phyloP scores from a whole-genome alignment of 2,329 filamentous ascomycete species.

The Ophiostoma montium region DNA sequence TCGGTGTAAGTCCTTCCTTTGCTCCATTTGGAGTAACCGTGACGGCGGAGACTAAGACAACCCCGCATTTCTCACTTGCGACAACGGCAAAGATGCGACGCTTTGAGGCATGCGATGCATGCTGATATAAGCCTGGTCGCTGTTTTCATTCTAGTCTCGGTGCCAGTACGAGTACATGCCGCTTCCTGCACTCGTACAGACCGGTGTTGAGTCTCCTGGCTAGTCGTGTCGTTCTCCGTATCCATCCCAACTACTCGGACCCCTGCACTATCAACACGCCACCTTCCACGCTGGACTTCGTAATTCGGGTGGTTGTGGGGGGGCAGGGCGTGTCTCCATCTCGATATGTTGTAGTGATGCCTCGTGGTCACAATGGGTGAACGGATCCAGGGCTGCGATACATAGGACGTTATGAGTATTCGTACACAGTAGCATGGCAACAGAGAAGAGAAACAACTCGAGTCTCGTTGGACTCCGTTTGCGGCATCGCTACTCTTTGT shows the following conservation, averaged over 20 bases:
- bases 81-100: not conserved
- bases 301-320: not conserved
- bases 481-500: not conserved
- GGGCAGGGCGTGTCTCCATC: not conserved
- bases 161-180: not conserved
- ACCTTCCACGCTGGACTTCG: not conserved
- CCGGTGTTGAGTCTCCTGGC: no score
- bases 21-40: not conserved
- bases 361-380: no score
- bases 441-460: no score
- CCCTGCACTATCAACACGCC: not conserved
- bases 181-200: not conserved
- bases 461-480: not conserved
- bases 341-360: no score
- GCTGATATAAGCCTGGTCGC: not conserved
- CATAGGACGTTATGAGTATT: no score
- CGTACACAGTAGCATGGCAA: no score
- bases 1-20: not conserved
- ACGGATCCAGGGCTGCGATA: no score
- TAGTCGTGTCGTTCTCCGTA: not conserved
- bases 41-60: not conserved
- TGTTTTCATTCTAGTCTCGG: not conserved
- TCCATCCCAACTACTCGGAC: not conserved
- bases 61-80: not conserved
- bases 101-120: not conserved